These are phyloP conservation scores for Tilletia indica DNA, from an alignment of 1,284 basidiomycete genomes.

Conservation along the genomic window DNA sequence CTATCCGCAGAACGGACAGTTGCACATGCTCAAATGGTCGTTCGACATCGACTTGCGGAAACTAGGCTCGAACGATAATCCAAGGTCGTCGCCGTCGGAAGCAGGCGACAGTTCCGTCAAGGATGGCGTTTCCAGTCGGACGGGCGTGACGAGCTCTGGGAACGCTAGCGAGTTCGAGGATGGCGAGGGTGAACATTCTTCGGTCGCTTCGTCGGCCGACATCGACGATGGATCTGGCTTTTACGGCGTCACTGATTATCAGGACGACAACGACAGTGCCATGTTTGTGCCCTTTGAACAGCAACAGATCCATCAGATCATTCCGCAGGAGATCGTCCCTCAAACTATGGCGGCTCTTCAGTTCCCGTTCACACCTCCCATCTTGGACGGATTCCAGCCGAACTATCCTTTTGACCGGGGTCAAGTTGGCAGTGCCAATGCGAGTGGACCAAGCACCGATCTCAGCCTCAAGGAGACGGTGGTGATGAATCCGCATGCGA, in stretches of 20 bases:
- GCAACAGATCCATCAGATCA: not conserved
- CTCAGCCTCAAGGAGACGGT: not conserved
- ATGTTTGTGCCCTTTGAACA: not conserved
- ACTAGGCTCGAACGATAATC: not conserved
- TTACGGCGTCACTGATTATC: not conserved
- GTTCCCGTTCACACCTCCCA: not conserved
- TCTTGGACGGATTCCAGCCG: not conserved
- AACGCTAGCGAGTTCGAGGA: slow-evolving; percentile 11
- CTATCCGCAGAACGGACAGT: slow-evolving; percentile 44
- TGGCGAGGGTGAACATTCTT: slow-evolving; percentile 12
- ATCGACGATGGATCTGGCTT: slow-evolving; percentile 3
- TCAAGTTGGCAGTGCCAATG: not conserved
- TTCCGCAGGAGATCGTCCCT: not conserved
- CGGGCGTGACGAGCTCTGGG: not conserved
- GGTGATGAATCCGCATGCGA: not conserved
- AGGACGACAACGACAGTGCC: not conserved
- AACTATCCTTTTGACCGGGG: not conserved
- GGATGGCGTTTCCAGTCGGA: not conserved
- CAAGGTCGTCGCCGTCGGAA: not conserved
- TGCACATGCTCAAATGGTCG: slow-evolving; percentile 47
- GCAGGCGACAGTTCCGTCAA: not conserved
- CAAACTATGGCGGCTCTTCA: slow-evolving; percentile 7
- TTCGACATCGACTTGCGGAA: slow-evolving; percentile 32
- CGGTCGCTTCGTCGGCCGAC: not conserved
- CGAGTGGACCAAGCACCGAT: not conserved